These are phyloP conservation scores for Plectosphaerella plurivora DNA, from an alignment of 2,329 filamentous ascomycete genomes.

Conservation along the genomic window DNA sequence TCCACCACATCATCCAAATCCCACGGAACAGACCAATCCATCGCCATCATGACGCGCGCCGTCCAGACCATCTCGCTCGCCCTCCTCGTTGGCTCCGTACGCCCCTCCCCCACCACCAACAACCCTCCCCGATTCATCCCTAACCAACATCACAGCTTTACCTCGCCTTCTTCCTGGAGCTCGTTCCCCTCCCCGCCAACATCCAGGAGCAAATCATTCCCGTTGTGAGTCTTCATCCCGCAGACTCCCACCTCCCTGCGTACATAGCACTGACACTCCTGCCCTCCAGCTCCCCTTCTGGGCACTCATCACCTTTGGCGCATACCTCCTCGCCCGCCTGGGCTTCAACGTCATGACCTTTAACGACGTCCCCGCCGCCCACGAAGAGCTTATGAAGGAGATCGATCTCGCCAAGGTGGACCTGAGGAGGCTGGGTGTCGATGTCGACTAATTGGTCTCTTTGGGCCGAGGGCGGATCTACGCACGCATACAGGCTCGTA, in stretches of 20 bases:
- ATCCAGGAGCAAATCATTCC: conserved; percentile 85
- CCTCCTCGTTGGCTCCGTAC: conserved; percentile 83
- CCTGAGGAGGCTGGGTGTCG: conserved; percentile 68
- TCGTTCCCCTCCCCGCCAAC: conserved; percentile 73
- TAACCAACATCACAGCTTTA: conserved; percentile 61
- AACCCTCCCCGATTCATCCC: not conserved
- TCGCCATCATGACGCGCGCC: conserved; percentile 78
- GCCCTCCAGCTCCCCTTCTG: conserved; percentile 80
- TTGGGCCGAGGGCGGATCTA: too few species aligned
- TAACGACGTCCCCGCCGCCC: conserved; percentile 89
- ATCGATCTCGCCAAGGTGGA: conserved; percentile 74
- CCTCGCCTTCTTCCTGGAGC: conserved; percentile 76
- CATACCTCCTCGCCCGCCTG: conserved; percentile 86
- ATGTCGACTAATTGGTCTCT: conserved; percentile 57
- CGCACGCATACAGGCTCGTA: too few species aligned
- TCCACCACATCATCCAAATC: not conserved
- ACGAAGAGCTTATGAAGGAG: conserved; percentile 83
- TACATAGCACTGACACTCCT: conserved; percentile 2
- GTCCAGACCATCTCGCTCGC: conserved; percentile 87
- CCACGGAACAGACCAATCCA: not conserved
- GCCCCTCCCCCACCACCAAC: conserved; percentile 17
- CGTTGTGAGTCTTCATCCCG: conserved; percentile 57
- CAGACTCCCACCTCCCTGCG: not conserved
- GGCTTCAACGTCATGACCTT: conserved; percentile 93
- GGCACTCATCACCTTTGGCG: conserved; percentile 84